phyloP scores from a whole-genome alignment of 2,329 filamentous ascomycete species.

The Microascus cirrosus region DNA sequence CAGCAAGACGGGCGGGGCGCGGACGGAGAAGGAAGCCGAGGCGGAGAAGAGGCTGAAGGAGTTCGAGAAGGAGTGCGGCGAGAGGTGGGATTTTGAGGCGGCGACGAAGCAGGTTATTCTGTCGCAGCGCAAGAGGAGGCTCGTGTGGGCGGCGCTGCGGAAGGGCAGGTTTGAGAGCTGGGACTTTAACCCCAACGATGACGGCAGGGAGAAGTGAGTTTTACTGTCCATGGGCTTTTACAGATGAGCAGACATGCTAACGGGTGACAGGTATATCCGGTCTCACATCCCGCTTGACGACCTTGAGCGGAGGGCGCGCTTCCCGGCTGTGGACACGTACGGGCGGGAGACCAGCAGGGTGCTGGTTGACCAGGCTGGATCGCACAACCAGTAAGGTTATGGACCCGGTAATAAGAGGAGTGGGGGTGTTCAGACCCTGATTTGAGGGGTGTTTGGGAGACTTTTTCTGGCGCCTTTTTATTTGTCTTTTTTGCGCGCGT shows the following conservation, averaged over 20 bases:
- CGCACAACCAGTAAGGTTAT: constrained; percentile 24
- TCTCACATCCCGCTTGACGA: constrained; percentile 73
- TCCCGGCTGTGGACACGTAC: constrained; percentile 49
- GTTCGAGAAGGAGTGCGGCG: constrained; percentile 63
- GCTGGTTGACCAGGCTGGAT: constrained; percentile 29
- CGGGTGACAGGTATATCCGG: constrained; percentile 61
- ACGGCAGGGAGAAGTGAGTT: constrained; percentile 54
- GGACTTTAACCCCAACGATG: constrained; percentile 71
- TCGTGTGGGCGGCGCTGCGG: constrained; percentile 72
- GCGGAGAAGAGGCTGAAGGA: constrained; percentile 42
- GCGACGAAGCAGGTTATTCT: constrained; percentile 65
- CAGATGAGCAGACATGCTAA: constrained; percentile 20
- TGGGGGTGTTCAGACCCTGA: not conserved
- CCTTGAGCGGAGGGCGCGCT: constrained; percentile 65
- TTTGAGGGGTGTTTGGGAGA: no score
- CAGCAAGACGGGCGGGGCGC: constrained; percentile 18
- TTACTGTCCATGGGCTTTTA: constrained; percentile 4
- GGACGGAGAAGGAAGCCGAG: constrained; percentile 27
- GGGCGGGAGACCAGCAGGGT: constrained; percentile 34
- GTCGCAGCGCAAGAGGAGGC: constrained; percentile 66
- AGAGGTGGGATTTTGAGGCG: constrained; percentile 69
- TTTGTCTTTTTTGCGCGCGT: no score
- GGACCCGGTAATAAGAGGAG: not conserved
- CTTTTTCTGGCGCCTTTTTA: no score
- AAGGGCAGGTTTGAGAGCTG: constrained; percentile 68